These are phyloP conservation scores for Neostapfia colusana DNA, from an alignment of 176 grass and related monocot genomes.

Conservation along the genomic window DNA sequence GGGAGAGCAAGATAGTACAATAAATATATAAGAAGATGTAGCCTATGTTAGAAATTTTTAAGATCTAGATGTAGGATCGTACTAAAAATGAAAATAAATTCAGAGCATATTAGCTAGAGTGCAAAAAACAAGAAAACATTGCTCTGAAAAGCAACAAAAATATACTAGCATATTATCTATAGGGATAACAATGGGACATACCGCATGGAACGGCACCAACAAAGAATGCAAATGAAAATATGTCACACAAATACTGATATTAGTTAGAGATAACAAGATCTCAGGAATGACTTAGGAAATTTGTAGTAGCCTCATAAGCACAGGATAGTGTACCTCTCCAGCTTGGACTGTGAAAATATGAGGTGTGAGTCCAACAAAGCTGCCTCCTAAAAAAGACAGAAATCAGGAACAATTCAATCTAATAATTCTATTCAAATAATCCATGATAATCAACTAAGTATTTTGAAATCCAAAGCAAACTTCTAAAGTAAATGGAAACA, in stretches of 20 bases:
- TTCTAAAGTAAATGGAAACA: neutral
- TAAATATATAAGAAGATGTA: neutral
- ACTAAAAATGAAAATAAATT: neutral
- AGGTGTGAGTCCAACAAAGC: conserved; percentile 52
- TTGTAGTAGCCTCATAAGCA: neutral
- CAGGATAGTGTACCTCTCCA: conserved; percentile 63
- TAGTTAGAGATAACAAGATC: neutral
- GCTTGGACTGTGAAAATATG: conserved; percentile 69
- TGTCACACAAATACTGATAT: conserved; percentile 8
- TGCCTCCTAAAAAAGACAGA: conserved; percentile 39
- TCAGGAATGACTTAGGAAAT: neutral
- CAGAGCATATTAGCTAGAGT: neutral
- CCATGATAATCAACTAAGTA: too few relatives aligned
- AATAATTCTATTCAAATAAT: too few relatives aligned
- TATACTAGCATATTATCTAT: neutral
- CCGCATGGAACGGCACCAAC: neutral
- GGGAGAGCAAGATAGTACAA: neutral
- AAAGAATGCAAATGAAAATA: conserved; percentile 7
- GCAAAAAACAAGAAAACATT: conserved; percentile 6
- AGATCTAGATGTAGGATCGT: neutral
- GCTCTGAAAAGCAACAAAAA: neutral
- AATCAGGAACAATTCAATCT: neutral
- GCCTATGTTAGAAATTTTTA: neutral
- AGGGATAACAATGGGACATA: neutral
- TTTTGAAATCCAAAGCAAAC: neutral